Conservation (phyloP, 2,329 filamentous ascomycete species). For the Cryphonectria radicalis region DNA sequence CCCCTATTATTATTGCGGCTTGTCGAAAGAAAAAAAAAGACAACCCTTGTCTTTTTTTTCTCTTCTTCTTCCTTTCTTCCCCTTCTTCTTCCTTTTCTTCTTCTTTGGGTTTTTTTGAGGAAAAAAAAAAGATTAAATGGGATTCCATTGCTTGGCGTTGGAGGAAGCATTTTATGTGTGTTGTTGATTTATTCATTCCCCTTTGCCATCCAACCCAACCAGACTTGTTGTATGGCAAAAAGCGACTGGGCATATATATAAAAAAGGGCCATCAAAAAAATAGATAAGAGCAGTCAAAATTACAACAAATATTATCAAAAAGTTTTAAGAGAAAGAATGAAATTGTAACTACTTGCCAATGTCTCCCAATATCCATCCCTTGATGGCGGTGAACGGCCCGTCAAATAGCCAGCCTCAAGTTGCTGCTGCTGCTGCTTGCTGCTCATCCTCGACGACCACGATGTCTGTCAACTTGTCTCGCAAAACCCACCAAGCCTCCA, state of each 20-base stretch:
- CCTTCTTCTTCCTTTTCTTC: background rate
- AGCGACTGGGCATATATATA: background rate
- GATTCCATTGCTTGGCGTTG: conserved; percentile 25
- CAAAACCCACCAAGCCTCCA: conserved; percentile 7
- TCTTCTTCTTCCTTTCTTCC: background rate
- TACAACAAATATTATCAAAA: background rate
- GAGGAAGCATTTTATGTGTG: conserved; percentile 12
- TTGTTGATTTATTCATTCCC: conserved; percentile 20
- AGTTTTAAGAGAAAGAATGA: background rate
- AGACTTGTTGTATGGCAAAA: conserved; percentile 13
- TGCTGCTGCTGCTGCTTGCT: background rate
- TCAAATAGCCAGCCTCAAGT: background rate
- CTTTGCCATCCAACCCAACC: conserved; percentile 16
- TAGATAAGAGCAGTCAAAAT: conserved; percentile 6
- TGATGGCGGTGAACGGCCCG: background rate
- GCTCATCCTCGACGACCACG: background rate
- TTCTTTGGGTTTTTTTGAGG: background rate
- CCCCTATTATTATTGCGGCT: conserved; percentile 10
- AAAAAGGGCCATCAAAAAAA: conserved; percentile 10
- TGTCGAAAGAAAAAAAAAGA: background rate
- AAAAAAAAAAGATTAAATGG: background rate
- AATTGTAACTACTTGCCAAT: conserved; percentile 25
- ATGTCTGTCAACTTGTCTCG: background rate
- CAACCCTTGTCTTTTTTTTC: no score
- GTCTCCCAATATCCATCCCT: background rate